Evolutionary conservation across 805 yeast genomes (phyloP).

Genomic region (Candida quercuum): DNA sequence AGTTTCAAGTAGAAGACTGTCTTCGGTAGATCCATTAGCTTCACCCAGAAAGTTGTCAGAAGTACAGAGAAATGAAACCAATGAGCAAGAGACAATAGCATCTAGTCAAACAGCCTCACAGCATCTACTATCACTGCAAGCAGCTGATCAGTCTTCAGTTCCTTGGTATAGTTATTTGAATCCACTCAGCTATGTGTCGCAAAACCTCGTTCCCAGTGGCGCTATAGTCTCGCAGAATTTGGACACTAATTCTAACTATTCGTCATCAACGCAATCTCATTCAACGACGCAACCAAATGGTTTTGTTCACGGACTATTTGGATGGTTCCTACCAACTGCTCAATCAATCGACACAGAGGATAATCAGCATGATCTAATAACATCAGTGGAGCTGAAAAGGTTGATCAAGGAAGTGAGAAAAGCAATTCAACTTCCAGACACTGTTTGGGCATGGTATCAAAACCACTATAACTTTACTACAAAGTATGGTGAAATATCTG

Average conservation of each 20-base stretch:
- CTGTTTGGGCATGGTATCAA: conserved; percentile 24
- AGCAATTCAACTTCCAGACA: conserved; percentile 12
- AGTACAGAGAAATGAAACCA: background rate
- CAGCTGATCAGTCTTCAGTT: too few relatives aligned
- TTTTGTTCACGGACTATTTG: conserved; percentile 8
- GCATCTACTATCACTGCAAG: too few relatives aligned
- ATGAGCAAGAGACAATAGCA: too few relatives aligned
- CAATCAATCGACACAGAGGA: conserved; percentile 5
- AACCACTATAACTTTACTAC: conserved; percentile 4
- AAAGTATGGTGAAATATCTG: conserved; percentile 16
- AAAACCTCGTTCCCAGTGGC: background rate
- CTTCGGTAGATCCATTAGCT: conserved; percentile 15
- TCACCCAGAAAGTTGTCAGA: background rate
- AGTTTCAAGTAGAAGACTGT: conserved; percentile 8
- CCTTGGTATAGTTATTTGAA: conserved; percentile 6
- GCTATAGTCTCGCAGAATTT: too few relatives aligned
- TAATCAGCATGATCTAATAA: conserved; percentile 8
- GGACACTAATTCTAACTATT: conserved; percentile 1
- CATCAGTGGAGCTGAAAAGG: conserved; percentile 15
- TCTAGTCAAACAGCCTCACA: background rate
- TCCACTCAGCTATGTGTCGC: conserved; percentile 4
- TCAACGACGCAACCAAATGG: background rate
- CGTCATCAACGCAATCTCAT: conserved; percentile 3
- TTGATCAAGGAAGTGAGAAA: conserved; percentile 16
- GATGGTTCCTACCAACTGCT: conserved; percentile 12